phyloP scores from a whole-genome alignment of 768 basidiomycete species.

The Kwoniella shandongensis region DNA sequence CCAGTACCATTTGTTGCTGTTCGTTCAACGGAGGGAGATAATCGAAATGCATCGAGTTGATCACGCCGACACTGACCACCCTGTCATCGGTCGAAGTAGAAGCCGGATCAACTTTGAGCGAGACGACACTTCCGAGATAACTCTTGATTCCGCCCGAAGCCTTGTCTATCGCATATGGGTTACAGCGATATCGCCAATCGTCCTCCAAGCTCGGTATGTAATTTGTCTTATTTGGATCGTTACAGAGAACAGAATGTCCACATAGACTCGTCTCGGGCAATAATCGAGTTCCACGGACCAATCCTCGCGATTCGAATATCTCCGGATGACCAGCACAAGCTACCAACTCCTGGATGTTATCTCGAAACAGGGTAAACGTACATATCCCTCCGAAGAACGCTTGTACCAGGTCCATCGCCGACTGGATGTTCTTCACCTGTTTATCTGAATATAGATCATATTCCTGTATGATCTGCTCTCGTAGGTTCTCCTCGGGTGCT shows the following conservation, averaged over 20 bases:
- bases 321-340: slow-evolving; percentile 9
- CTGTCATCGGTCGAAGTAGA: background rate
- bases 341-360: slow-evolving; percentile 10
- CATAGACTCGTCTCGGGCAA: slow-evolving; percentile 17
- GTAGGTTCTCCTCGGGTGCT: slow-evolving; percentile 23
- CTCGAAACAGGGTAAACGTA: slow-evolving; percentile 21
- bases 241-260: slow-evolving; percentile 19
- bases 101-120: slow-evolving; percentile 21
- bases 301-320: background rate
- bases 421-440: slow-evolving; percentile 34
- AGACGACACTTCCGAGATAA: slow-evolving; percentile 28
- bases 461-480: slow-evolving; percentile 27
- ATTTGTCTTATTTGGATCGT: background rate
- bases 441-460: slow-evolving; percentile 29
- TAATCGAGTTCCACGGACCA: slow-evolving; percentile 5
- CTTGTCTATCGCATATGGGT: slow-evolving; percentile 16
- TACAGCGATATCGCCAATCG: slow-evolving; percentile 20
- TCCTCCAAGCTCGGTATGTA: slow-evolving; percentile 5
- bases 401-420: slow-evolving; percentile 25
- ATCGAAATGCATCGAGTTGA: slow-evolving; percentile 23
- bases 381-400: slow-evolving; percentile 27
- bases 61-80: slow-evolving; percentile 14
- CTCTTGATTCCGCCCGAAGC: slow-evolving; percentile 20
- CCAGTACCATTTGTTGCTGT: slow-evolving; percentile 23
- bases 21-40: slow-evolving; percentile 5